Percentiles rank a stretch among this genome's conserved stretches.
These are phyloP conservation scores for Coemansia sp. DNA, from an alignment of 192 early-diverging fungal genomes.

Conservation along the genomic window DNA sequence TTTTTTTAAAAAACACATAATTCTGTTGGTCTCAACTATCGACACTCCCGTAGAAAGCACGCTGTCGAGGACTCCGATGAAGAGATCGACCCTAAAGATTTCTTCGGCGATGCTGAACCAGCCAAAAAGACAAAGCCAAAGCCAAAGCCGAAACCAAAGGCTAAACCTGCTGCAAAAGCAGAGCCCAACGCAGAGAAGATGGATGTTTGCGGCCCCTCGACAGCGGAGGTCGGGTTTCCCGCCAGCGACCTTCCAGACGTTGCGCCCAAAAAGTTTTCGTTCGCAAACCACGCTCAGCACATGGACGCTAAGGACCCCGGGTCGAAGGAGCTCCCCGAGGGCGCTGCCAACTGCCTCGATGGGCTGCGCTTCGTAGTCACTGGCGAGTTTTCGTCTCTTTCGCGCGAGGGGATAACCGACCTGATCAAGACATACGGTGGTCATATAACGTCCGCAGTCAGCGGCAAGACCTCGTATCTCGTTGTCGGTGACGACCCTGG, in stretches of 20 bases:
- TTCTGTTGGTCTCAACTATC: no score
- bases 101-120: constrained; percentile 26
- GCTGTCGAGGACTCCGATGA: constrained; percentile 10
- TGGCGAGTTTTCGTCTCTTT: constrained; percentile 79
- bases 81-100: constrained; percentile 36
- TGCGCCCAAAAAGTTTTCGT: constrained; percentile 28
- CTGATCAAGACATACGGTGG: constrained; percentile 89
- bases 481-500: constrained; percentile 89
- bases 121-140: constrained; percentile 12
- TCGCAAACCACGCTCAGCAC: constrained; percentile 12
- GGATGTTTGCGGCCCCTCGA: constrained; percentile 13
- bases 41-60: constrained; percentile 17
- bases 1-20: neutral
- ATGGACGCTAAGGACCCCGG: constrained; percentile 56
- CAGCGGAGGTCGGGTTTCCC: constrained; percentile 29
- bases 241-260: constrained; percentile 40
- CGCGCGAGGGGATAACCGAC: constrained; percentile 74
- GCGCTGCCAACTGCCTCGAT: constrained; percentile 65
- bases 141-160: neutral
- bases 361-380: constrained; percentile 92
- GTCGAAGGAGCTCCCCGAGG: constrained; percentile 69
- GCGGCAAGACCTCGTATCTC: constrained; percentile 82
- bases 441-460: constrained; percentile 69
- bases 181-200: neutral
- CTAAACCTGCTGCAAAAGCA: neutral